Conservation (phyloP, 495 filamentous ascomycete genomes). For the Neurospora sp. region DNA sequence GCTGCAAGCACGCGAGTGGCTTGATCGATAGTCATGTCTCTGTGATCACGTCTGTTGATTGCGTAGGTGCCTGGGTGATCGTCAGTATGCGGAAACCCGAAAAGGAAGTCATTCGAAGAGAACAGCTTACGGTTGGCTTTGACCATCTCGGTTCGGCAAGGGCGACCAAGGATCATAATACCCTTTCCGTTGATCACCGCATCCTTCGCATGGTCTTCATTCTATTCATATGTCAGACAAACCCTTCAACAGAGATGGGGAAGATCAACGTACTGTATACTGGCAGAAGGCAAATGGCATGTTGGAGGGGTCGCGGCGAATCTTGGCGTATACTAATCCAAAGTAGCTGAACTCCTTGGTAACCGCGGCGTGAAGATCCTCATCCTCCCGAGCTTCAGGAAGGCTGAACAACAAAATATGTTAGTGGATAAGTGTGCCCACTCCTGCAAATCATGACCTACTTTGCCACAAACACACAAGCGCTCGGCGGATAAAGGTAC, state of each 20-base stretch:
- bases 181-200: constrained; percentile 40
- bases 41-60: constrained; percentile 32
- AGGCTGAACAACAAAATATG: constrained; percentile 18
- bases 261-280: constrained; percentile 40
- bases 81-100: constrained; percentile 4
- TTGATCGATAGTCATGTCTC: constrained; percentile 29
- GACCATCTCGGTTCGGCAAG: constrained; percentile 46
- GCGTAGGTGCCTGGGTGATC: constrained; percentile 36
- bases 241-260: background rate
- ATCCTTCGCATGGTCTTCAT: constrained; percentile 33
- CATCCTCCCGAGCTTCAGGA: constrained; percentile 35
- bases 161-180: constrained; percentile 41
- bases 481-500: constrained; percentile 39
- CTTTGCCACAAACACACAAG: constrained; percentile 59
- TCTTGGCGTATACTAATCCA: constrained; percentile 52
- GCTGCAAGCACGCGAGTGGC: constrained; percentile 28
- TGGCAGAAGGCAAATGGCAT: constrained; percentile 59
- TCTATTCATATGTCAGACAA: constrained; percentile 15
- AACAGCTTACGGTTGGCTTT: constrained; percentile 42
- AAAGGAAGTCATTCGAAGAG: background rate
- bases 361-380: constrained; percentile 42
- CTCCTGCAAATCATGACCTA: constrained; percentile 24
- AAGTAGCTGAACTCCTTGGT: constrained; percentile 39
- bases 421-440: background rate
- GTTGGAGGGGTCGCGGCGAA: constrained; percentile 42